Base-by-base conservation (phyloP, 139 green algal species). In the Astrephomene gubernaculifera region DNA sequence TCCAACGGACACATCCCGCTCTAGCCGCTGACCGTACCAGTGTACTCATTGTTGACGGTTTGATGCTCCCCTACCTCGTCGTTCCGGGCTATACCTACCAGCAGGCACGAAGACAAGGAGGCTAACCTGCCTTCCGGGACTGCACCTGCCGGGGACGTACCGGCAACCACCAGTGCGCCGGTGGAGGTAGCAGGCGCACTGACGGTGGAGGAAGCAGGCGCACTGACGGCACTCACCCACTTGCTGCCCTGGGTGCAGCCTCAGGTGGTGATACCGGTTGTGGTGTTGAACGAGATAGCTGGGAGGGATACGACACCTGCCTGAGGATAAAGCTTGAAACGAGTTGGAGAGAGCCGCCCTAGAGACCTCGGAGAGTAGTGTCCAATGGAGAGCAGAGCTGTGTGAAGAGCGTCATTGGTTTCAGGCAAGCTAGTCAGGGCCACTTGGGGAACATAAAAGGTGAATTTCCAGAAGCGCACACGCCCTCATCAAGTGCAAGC, bases 101-200 rank as follows among this genome's bases (percentile, higher is more conserved):
- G 17, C 49, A 65, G 19, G 19, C 57, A 65, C 14, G 19, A 17
- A 65, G 6, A 17, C 68, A 75, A 3, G 63, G 63, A n/a, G 8
- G 38, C 21, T 6, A 41, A 10, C 10, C 29, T 10, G 10, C 0
- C 44, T 54, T 19, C 33, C 44, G 19, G 7, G 33, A 60, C 33
- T 1, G 2, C 49, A 31, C 72, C 10, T 39, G 25, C 33, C 12
- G 8, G 12, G 5, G 27, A 36, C 3, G 14, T 38, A 60, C 36
- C 75, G 57, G 75, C 38, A 72, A 57, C 25, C 38, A 54, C 57
- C 41, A 57, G 39, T 14, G n/a, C n/a, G n/a, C n/a, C 60, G 39
- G 61, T 39, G 60, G 76, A 83, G 76, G 39, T 72, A n/a, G 60
- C 76, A n/a, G 76, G 76, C 31, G 76, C 76, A 1, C 57, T 83